A percentile compares a stretch with the other conserved stretches of the same genome.
These are phyloP conservation scores for Acer yangbiense DNA, from an alignment of 345 rosid species.

Conservation along the genomic window DNA sequence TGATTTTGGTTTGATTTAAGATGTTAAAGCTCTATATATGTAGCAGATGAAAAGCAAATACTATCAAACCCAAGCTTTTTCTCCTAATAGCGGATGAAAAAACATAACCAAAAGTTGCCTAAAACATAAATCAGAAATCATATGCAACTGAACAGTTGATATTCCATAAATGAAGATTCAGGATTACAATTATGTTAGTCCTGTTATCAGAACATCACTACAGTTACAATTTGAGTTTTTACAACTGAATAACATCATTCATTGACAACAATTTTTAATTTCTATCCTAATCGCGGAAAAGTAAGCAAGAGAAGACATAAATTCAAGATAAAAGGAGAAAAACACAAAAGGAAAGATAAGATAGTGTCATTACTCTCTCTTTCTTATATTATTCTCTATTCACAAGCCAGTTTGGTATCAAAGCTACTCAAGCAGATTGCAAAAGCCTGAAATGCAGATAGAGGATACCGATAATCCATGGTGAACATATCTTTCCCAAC, in stretches of 20 bases:
- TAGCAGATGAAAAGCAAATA: too few species aligned
- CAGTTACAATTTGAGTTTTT: slow-evolving; percentile 14
- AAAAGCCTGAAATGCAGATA: slow-evolving; percentile 96
- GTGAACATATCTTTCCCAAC: slow-evolving; percentile 98
- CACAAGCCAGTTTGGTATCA: slow-evolving; percentile 98
- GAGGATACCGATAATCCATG: slow-evolving; percentile 94
- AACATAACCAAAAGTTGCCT: too few species aligned
- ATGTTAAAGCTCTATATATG: too few species aligned
- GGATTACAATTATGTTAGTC: slow-evolving; percentile 5
- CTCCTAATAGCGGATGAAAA: too few species aligned
- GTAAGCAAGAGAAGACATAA: too few species aligned
- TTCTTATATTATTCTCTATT: slow-evolving; percentile 41
- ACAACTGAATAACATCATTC: background rate
- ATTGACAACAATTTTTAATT: slow-evolving; percentile 14
- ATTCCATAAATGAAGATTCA: background rate
- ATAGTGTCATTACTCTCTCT: background rate
- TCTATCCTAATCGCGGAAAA: background rate
- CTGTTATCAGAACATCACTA: slow-evolving; percentile 5
- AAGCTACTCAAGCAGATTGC: slow-evolving; percentile 99
- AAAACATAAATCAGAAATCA: too few species aligned
- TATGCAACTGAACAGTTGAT: too few species aligned
- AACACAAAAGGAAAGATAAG: background rate
- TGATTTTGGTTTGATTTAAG: too few species aligned
- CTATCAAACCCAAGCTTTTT: too few species aligned
- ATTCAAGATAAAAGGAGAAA: background rate